A percentile compares a stretch with the other conserved stretches of the same genome.
phyloP scores from a whole-genome alignment of 2,329 filamentous ascomycete species.

The Colletotrichum somersetense region DNA sequence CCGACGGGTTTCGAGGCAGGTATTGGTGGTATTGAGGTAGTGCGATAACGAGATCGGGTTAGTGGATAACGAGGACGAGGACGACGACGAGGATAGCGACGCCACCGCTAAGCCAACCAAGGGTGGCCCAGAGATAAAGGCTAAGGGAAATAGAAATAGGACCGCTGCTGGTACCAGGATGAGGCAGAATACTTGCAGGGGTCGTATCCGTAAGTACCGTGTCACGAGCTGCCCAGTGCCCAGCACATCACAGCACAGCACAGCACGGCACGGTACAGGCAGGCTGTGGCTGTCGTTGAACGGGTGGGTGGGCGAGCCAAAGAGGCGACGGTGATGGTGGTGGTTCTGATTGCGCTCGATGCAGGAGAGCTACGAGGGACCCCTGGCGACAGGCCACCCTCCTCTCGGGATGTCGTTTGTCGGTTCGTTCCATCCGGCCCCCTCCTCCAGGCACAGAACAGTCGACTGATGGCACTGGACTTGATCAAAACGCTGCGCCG shows the following conservation, averaged over 20 bases:
- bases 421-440: conserved; percentile 37
- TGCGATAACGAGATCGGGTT: conserved; percentile 40
- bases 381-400: conserved; percentile 22
- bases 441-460: background rate
- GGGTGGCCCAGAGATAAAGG: conserved; percentile 40
- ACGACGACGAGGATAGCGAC: background rate
- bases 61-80: conserved; percentile 21
- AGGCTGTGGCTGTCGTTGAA: conserved; percentile 8
- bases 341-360: conserved; percentile 20
- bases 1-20: conserved; percentile 30
- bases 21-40: conserved; percentile 27
- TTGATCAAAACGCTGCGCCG: conserved; percentile 8
- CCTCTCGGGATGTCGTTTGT: conserved; percentile 15
- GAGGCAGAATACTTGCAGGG: conserved; percentile 19
- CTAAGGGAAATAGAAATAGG: conserved; percentile 38
- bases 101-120: conserved; percentile 36
- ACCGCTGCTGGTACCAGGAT: conserved; percentile 24
- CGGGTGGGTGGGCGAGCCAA: conserved; percentile 14
- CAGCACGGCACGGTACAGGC: background rate
- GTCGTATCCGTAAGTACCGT: background rate
- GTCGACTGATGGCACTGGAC: conserved; percentile 3
- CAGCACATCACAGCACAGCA: background rate
- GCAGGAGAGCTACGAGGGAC: conserved; percentile 37
- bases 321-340: conserved; percentile 8
- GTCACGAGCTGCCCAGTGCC: conserved; percentile 4